phyloP scores from a whole-genome alignment of 495 filamentous ascomycete genomes.

The Penicillium tannophilum region DNA sequence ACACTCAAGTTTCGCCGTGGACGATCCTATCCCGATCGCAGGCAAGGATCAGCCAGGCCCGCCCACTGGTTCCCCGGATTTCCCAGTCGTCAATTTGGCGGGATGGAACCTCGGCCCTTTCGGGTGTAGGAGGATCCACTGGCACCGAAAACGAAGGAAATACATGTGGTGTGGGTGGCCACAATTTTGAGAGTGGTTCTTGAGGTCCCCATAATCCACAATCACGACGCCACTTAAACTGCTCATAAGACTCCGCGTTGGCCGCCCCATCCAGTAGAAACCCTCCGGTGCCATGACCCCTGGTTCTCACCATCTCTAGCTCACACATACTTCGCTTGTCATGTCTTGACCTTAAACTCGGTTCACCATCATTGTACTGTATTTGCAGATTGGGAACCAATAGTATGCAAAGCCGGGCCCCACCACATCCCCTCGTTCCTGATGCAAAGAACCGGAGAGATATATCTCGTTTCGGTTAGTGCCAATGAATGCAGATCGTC shows the following conservation, averaged over 20 bases:
- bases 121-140: slow-evolving; percentile 1
- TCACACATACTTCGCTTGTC: not conserved
- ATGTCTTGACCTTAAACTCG: not conserved
- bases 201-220: not conserved
- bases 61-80: slow-evolving; percentile 22
- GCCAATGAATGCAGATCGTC: not conserved
- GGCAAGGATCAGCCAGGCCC: slow-evolving; percentile 15
- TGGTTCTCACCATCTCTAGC: not conserved
- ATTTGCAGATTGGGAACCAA: not conserved
- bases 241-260: too few relatives aligned
- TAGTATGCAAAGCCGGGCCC: not conserved
- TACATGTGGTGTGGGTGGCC: slow-evolving; percentile 4
- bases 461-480: slow-evolving; percentile 4
- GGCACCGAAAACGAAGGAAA: not conserved
- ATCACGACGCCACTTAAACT: not conserved
- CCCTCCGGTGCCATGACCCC: slow-evolving; percentile 1
- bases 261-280: not conserved
- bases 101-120: slow-evolving; percentile 17
- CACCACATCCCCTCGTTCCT: not conserved
- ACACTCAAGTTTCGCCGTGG: not conserved
- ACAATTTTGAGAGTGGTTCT: not conserved
- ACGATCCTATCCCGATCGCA: slow-evolving; percentile 12
- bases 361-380: not conserved
- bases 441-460: slow-evolving; percentile 1
- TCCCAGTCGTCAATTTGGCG: slow-evolving; percentile 3